phyloP scores from a whole-genome alignment of 306 rosid species.

The Cicer cuneatum region DNA sequence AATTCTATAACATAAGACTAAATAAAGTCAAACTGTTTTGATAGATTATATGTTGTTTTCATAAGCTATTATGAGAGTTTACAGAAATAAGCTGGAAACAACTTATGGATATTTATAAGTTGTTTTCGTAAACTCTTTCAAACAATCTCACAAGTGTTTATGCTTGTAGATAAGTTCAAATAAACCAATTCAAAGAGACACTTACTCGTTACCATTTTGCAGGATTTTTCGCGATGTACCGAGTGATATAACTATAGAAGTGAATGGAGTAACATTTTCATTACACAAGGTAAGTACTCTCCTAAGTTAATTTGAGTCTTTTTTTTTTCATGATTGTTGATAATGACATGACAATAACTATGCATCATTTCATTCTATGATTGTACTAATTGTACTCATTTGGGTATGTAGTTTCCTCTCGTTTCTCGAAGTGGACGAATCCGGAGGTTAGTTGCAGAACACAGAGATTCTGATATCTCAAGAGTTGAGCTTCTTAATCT shows the following conservation, averaged over 20 bases:
- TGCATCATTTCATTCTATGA: constrained; percentile 5
- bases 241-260: constrained; percentile 90
- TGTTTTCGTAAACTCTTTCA: too few species aligned
- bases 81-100: too few species aligned
- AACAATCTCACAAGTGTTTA: too few species aligned
- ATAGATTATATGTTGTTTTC: too few species aligned
- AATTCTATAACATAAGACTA: too few species aligned
- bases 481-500: constrained; percentile 89
- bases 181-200: too few species aligned
- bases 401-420: constrained; percentile 85
- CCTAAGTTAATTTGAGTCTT: constrained; percentile 27
- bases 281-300: constrained; percentile 73
- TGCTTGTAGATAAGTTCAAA: too few species aligned
- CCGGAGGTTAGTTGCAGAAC: constrained; percentile 88
- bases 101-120: too few species aligned
- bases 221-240: constrained; percentile 99
- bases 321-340: constrained; percentile 27
- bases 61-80: too few species aligned
- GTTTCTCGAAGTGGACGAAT: constrained; percentile 97
- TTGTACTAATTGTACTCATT: constrained; percentile 35
- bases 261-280: constrained; percentile 75
- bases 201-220: constrained; percentile 42
- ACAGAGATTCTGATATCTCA: constrained; percentile 88
- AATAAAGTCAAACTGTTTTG: too few species aligned
- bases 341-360: constrained; percentile 6